Conservation (phyloP, 305 asterid genomes). For the Fraxinus paxiana region DNA sequence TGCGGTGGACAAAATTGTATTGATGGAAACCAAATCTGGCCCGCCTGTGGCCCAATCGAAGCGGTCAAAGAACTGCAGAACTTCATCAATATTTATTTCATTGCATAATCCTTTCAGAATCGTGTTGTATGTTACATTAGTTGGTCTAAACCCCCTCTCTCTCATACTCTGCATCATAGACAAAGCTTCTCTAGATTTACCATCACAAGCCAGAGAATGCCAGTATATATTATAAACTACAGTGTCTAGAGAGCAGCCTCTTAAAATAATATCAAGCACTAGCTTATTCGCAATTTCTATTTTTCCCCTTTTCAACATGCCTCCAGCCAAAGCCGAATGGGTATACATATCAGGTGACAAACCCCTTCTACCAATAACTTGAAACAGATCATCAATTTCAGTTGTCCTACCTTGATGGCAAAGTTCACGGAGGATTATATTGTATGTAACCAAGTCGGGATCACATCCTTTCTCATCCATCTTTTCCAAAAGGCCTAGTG, state of each 20-base stretch:
- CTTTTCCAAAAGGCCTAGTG: conserved; percentile 31
- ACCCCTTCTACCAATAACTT: conserved; percentile 40
- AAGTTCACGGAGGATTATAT: conserved; percentile 55
- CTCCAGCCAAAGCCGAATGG: conserved; percentile 55
- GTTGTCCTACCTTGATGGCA: conserved; percentile 36
- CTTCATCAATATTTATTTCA: conserved; percentile 41
- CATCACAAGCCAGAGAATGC: conserved; percentile 38
- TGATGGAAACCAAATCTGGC: conserved; percentile 55
- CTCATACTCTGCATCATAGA: conserved; percentile 35
- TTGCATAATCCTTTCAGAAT: conserved; percentile 50
- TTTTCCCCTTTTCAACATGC: conserved; percentile 49
- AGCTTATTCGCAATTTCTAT: conserved; percentile 32
- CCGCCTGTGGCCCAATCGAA: conserved; percentile 40
- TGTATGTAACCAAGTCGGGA: conserved; percentile 54
- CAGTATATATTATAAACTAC: conserved; percentile 45
- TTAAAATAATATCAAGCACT: conserved; percentile 32
- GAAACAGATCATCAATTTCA: conserved; percentile 37
- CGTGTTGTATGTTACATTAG: conserved; percentile 42
- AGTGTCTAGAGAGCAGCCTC: conserved; percentile 35
- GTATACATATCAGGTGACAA: conserved; percentile 50
- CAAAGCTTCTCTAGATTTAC: conserved; percentile 41
- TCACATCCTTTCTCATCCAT: conserved; percentile 52
- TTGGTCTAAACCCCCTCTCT: conserved; percentile 49
- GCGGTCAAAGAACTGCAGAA: conserved; percentile 35
- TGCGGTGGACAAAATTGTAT: conserved; percentile 53